Conservation (phyloP, 768 basidiomycete genomes). For the Amanita exitialis region DNA sequence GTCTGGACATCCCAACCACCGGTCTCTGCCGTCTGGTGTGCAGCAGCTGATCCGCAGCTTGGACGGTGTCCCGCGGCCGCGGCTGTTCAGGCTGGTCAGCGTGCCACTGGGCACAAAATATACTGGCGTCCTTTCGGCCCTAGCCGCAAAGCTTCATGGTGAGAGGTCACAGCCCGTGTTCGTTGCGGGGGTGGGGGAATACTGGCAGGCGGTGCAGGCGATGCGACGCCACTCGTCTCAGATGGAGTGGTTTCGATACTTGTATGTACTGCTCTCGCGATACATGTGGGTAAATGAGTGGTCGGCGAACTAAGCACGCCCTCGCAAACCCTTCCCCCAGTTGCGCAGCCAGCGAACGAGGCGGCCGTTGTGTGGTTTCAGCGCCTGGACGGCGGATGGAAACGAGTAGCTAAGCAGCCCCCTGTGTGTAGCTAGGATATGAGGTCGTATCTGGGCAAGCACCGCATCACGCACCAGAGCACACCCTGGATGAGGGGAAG, state of each 20-base stretch:
- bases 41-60: constrained; percentile 27
- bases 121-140: constrained; percentile 38
- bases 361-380: constrained; percentile 20
- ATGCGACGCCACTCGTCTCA: constrained; percentile 71
- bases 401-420: constrained; percentile 35
- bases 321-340: constrained; percentile 19
- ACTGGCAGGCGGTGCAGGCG: constrained; percentile 47
- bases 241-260: constrained; percentile 83
- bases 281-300: constrained; percentile 95
- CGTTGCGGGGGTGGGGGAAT: constrained; percentile 47
- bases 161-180: constrained; percentile 26
- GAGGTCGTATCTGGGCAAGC: not conserved
- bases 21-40: constrained; percentile 52
- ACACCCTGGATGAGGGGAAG: constrained; percentile 59
- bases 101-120: constrained; percentile 53
- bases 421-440: too few species aligned
- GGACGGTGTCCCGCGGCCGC: constrained; percentile 16
- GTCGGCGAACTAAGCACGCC: constrained; percentile 33
- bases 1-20: constrained; percentile 84
- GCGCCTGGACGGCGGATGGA: constrained; percentile 23
- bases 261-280: constrained; percentile 69
- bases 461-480: constrained; percentile 39
- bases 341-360: constrained; percentile 32
- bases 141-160: constrained; percentile 29
- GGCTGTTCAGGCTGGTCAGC: constrained; percentile 53